Evolutionary conservation across 495 filamentous ascomycete species (phyloP), one percentile per base, ranked within the genome.

Genomic region (Neurospora pannonica): DNA sequence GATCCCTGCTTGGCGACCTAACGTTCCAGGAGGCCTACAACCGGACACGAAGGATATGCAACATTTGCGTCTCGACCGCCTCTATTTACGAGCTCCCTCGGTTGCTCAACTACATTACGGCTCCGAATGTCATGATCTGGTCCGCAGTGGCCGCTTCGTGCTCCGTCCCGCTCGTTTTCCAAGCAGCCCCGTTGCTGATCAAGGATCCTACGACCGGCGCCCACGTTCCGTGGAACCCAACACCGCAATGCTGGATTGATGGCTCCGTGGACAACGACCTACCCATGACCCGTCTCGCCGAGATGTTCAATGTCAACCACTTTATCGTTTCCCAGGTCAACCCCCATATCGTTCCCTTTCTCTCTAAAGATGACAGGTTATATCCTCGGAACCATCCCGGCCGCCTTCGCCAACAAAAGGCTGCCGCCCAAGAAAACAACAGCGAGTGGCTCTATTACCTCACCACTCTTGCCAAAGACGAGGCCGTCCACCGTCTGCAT

Each of bases 291-390:
- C 87, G 93, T 11, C 85, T 98, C 13, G 91, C 94, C 0, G 95
- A 97, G 77, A 95, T 97, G 92, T 97, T 97, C 83, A 97, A 97
- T 78, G 94, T 97, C 82, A 98, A 97, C 79, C 94, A 97, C 79
- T 97, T 97, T 79, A 97, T 98, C 78, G 95, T 97, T 38, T 97
- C 94, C 0, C 95, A 98, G 79, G 94, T 97, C 67, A 98, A 97
- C 78, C 95, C 95, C 1, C 95, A 98, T 77, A 92, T 98, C 38
- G 90, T 97, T 0, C 94, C 95, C 8, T 97, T 98, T 75, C 85
- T 97, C 21, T 82, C 87, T 31, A 92, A 91, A 76, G 91, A 95
- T 73, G 90, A 93, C 72, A 87, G 87, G 13, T 83, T 87, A 0
- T 83, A 83, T 38, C 78, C 81, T 15, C 78, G 81, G 42, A 77